A percentile compares a stretch with the other conserved stretches of the same genome.
phyloP scores from a whole-genome alignment of 2,329 filamentous ascomycete genomes.

The Cercospora sojina region DNA sequence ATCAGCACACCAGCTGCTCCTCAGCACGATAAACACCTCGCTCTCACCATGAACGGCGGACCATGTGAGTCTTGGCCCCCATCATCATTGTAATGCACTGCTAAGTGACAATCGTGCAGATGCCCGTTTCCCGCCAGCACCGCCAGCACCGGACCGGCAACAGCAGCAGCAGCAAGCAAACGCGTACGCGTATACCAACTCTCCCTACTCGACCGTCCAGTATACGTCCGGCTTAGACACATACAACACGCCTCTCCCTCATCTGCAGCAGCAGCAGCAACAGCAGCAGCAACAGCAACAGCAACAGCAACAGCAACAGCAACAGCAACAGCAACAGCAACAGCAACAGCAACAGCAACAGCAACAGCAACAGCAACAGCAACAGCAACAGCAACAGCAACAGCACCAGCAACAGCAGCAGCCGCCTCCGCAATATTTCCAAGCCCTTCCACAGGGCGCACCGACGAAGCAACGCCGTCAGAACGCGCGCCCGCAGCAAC shows the following conservation, averaged over 20 bases:
- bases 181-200: background rate
- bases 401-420: background rate
- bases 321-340: background rate
- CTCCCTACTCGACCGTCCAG: background rate
- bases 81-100: background rate
- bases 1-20: constrained; percentile 9
- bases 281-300: background rate
- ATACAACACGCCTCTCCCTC: background rate
- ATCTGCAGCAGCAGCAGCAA: constrained; percentile 10
- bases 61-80: constrained; percentile 8
- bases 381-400: constrained; percentile 6
- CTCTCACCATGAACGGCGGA: background rate
- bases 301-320: constrained; percentile 1
- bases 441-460: constrained; percentile 19
- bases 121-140: background rate
- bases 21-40: background rate
- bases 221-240: background rate
- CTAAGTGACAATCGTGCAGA: background rate
- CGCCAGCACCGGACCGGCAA: constrained; percentile 11
- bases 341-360: constrained; percentile 7
- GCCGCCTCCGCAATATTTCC: constrained; percentile 20
- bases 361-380: background rate
- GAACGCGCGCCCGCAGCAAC: constrained; percentile 20
- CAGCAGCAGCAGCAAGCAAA: constrained; percentile 13
- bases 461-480: constrained; percentile 17